Evolutionary conservation across 2,329 filamentous ascomycete genomes (phyloP).

Genomic region (Cladosporium cucumerinum): DNA sequence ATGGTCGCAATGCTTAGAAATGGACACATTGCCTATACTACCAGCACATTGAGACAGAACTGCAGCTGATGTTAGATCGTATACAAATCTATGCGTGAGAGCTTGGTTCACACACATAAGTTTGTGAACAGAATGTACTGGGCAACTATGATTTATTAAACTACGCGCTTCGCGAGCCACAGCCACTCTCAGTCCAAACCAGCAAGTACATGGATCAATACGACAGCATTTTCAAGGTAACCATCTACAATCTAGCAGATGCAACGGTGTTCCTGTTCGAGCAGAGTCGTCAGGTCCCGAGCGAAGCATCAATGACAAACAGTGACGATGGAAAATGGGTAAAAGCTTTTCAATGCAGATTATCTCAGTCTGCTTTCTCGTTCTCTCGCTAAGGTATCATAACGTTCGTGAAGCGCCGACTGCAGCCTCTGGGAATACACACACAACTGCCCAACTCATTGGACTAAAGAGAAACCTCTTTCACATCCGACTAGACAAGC

Average conservation of each 20-base stretch:
- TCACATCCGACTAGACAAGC: neutral
- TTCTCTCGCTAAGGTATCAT: neutral
- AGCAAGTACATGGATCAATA: neutral
- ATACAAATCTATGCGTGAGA: neutral
- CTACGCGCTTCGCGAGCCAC: no score
- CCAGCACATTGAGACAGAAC: neutral
- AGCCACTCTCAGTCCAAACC: no score
- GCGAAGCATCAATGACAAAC: neutral
- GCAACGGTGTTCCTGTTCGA: neutral
- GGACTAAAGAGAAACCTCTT: neutral
- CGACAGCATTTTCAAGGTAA: neutral
- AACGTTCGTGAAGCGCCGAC: neutral
- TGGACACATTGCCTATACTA: neutral
- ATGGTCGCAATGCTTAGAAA: neutral
- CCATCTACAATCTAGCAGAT: neutral
- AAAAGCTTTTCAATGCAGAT: neutral
- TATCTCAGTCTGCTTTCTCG: neutral
- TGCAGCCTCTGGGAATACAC: neutral
- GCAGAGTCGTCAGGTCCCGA: neutral
- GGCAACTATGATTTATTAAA: no score
- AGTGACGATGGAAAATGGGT: neutral
- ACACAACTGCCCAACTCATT: neutral
- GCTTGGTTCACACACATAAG: no score
- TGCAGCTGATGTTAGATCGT: neutral
- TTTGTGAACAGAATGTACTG: no score